These are phyloP conservation scores for Emiliania huxleyi DNA, from an alignment of 78 protist genomes.

Conservation along the genomic window DNA sequence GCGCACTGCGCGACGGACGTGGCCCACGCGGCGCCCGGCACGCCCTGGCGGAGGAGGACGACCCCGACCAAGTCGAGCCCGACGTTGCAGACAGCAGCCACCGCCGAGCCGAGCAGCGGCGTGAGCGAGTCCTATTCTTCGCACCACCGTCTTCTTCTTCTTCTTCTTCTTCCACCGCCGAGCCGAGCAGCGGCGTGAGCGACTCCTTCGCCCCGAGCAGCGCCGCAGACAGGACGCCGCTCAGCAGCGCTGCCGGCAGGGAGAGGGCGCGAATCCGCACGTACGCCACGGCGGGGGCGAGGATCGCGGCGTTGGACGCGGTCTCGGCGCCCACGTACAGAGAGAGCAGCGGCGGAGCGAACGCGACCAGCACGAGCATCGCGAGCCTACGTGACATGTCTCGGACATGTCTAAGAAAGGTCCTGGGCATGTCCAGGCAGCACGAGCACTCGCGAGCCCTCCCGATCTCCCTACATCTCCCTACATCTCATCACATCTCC, in stretches of 20 bases:
- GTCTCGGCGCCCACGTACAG: background rate
- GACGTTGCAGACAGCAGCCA: background rate
- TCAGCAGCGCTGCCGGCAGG: background rate
- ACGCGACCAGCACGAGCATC: background rate
- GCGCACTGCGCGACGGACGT: background rate
- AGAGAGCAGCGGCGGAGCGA: background rate
- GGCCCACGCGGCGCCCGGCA: background rate
- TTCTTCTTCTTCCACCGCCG: too few species aligned
- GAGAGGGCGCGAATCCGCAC: background rate
- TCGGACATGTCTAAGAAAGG: too few species aligned
- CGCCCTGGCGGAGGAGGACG: background rate
- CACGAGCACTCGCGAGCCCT: too few species aligned
- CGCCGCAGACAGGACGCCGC: background rate
- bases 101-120: too few species aligned
- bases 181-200: too few species aligned
- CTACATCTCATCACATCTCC: too few species aligned
- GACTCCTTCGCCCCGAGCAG: background rate
- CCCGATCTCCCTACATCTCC: too few species aligned
- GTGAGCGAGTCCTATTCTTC: too few species aligned
- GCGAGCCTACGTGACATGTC: too few species aligned
- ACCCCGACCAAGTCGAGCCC: background rate
- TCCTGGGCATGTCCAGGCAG: too few species aligned
- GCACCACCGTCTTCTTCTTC: too few species aligned
- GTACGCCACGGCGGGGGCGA: background rate
- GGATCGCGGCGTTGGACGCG: background rate